A percentile compares a stretch with the other conserved stretches of the same genome.
Evolutionary conservation across 345 rosid genomes (phyloP).

Genomic region (Populus simonii): DNA sequence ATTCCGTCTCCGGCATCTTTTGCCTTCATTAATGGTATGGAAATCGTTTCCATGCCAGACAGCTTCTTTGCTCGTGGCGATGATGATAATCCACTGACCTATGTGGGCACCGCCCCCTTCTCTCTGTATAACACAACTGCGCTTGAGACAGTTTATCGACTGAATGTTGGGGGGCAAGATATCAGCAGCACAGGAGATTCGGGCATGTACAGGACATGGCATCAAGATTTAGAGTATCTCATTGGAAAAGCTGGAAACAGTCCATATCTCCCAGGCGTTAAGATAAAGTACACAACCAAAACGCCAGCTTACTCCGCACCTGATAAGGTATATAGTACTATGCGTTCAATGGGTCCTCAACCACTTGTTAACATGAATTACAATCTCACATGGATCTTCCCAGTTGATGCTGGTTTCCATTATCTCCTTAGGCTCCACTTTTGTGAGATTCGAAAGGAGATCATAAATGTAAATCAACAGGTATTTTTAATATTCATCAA

Average conservation of each 20-base stretch:
- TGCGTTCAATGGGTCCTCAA: neutral
- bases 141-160: neutral
- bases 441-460: no score
- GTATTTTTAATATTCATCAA: neutral
- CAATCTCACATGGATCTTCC: neutral
- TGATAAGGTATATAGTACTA: neutral
- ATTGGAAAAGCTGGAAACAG: neutral
- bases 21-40: constrained; percentile 8
- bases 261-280: neutral
- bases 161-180: neutral
- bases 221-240: neutral
- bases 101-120: neutral
- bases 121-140: neutral
- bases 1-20: neutral
- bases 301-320: neutral
- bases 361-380: neutral
- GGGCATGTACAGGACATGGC: neutral
- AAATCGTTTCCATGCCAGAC: neutral
- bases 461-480: no score
- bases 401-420: neutral
- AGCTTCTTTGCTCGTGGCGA: neutral
- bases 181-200: neutral
- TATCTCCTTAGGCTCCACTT: neutral
- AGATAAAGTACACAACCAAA: neutral
- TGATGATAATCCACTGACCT: neutral